Evolutionary conservation across 2,329 filamentous ascomycete genomes (phyloP).

Genomic region (Claviceps arundinis): DNA sequence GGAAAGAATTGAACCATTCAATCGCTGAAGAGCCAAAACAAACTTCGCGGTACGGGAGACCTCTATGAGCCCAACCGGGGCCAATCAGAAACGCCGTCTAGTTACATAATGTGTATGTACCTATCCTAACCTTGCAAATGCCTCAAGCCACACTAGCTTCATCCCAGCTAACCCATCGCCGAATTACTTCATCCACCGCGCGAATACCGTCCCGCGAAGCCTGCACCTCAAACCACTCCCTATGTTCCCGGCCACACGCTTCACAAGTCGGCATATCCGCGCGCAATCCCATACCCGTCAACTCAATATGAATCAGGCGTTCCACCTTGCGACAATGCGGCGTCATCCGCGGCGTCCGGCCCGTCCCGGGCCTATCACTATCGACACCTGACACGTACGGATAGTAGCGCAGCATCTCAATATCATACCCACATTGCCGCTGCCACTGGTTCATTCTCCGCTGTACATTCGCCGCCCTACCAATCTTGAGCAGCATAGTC

Average conservation of each 20-base stretch:
- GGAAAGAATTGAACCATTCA: no score
- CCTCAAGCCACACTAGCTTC: slow-evolving; percentile 26
- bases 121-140: no score
- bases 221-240: slow-evolving; percentile 91
- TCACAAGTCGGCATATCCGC: slow-evolving; percentile 47
- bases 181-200: slow-evolving; percentile 54
- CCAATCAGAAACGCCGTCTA: background rate
- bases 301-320: slow-evolving; percentile 77
- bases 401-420: slow-evolving; percentile 83
- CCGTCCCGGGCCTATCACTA: slow-evolving; percentile 13
- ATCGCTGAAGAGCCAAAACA: background rate
- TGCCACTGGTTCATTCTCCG: slow-evolving; percentile 86
- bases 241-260: slow-evolving; percentile 71
- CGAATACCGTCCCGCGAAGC: slow-evolving; percentile 58
- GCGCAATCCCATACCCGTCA: slow-evolving; percentile 48
- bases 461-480: slow-evolving; percentile 68
- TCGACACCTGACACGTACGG: slow-evolving; percentile 52
- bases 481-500: slow-evolving; percentile 57
- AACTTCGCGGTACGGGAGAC: background rate
- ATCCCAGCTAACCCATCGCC: slow-evolving; percentile 78
- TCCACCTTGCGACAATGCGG: slow-evolving; percentile 82
- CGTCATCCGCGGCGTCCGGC: slow-evolving; percentile 48
- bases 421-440: slow-evolving; percentile 78
- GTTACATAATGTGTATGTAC: background rate
- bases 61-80: background rate